Percentiles rank a stretch among this genome's conserved stretches.
Conservation (phyloP, 345 rosid species). For the Hibiscus syriacus region DNA sequence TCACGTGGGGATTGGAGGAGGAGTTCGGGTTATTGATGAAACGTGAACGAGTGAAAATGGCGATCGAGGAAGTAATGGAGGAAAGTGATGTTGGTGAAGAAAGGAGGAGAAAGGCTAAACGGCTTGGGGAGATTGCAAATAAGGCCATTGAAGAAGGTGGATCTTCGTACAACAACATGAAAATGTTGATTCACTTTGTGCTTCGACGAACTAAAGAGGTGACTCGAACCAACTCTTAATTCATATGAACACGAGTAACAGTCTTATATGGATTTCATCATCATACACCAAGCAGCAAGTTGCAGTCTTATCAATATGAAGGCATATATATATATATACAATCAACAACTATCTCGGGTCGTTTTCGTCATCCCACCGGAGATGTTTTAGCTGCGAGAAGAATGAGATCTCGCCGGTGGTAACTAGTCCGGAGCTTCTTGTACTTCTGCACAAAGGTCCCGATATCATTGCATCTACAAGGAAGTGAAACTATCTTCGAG, state of each 20-base stretch:
- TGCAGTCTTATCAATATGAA: background rate
- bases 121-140: conserved; percentile 10
- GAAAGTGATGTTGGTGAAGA: conserved; percentile 3
- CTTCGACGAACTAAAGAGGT: background rate
- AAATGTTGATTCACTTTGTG: conserved; percentile 9
- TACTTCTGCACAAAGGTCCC: conserved; percentile 62
- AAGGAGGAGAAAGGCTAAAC: conserved; percentile 14
- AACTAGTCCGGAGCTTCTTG: conserved; percentile 61
- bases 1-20: conserved; percentile 33
- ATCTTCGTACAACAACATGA: conserved; percentile 15
- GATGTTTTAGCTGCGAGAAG: conserved; percentile 73
- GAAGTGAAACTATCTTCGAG: background rate
- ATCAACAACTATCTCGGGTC: background rate
- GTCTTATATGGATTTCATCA: background rate
- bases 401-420: conserved; percentile 65
- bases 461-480: conserved; percentile 58
- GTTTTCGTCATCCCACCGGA: conserved; percentile 15
- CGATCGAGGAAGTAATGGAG: conserved; percentile 24
- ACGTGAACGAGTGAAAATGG: conserved; percentile 20
- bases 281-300: conserved; percentile 1
- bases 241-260: no score
- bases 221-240: background rate
- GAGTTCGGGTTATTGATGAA: conserved; percentile 22
- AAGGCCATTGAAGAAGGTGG: conserved; percentile 16
- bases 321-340: conserved; percentile 6